phyloP scores from a whole-genome alignment of 1,284 basidiomycete species.

The Ceratobasidium sp. region DNA sequence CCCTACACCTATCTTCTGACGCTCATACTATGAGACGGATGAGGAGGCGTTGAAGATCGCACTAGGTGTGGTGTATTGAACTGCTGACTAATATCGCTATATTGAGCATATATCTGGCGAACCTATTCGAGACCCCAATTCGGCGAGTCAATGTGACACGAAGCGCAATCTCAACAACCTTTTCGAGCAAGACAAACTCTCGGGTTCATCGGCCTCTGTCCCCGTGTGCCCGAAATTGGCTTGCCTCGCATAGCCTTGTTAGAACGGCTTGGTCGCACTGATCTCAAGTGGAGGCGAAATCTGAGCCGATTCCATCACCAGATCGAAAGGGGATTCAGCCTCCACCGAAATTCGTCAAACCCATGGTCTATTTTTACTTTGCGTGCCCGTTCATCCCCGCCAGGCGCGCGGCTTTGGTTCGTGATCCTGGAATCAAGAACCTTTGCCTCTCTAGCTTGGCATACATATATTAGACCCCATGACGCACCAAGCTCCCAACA shows the following conservation, averaged over 20 bases:
- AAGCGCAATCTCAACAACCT: no score
- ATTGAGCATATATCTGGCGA: not conserved
- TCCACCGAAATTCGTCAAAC: not conserved
- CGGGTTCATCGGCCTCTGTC: no score
- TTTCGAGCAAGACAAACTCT: no score
- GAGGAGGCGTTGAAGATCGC: no score
- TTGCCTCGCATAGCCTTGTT: not conserved
- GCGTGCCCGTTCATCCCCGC: not conserved
- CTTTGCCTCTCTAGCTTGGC: no score
- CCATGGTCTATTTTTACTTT: not conserved
- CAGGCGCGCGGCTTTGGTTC: not conserved
- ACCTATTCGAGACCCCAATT: no score
- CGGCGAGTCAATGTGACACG: no score
- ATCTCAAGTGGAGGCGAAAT: not conserved
- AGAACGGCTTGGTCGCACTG: not conserved
- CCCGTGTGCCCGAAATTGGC: no score
- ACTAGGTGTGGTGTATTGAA: no score
- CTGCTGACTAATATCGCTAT: not conserved
- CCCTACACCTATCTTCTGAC: no score
- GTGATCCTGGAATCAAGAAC: not conserved
- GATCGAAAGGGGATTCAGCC: not conserved
- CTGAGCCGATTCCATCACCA: not conserved
- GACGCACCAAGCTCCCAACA: not conserved
- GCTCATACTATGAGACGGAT: no score
- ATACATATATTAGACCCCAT: not conserved